These are phyloP conservation scores for Cryptomeria japonica DNA, from an alignment of 75 land plant species.

Conservation along the genomic window DNA sequence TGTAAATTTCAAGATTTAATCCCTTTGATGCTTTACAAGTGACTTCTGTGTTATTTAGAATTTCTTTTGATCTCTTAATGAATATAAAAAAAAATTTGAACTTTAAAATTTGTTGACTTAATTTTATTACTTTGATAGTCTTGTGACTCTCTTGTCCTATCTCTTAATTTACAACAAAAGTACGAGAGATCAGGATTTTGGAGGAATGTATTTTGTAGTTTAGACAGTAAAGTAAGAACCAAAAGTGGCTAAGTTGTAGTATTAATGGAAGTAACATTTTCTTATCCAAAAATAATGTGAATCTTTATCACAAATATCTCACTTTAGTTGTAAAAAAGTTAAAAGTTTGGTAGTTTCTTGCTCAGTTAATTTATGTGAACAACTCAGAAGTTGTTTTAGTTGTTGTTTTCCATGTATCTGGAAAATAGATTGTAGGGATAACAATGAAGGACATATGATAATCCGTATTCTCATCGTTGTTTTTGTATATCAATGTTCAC, in stretches of 20 bases:
- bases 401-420: conserved; percentile 76
- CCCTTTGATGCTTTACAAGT: conserved; percentile 95
- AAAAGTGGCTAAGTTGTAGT: neutral
- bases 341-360: neutral
- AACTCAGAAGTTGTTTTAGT: conserved; percentile 74
- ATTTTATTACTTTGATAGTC: neutral
- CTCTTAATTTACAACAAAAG: conserved; percentile 42
- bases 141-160: neutral
- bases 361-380: conserved; percentile 9
- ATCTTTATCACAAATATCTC: neutral
- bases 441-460: conserved; percentile 68
- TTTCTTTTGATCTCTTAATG: neutral
- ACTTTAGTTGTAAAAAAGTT: neutral
- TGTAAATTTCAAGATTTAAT: conserved; percentile 70
- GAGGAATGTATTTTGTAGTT: conserved; percentile 84
- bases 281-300: neutral
- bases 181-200: conserved; percentile 75
- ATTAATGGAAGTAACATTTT: neutral
- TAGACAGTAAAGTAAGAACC: conserved; percentile 73
- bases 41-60: neutral
- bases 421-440: conserved; percentile 54
- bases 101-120: neutral
- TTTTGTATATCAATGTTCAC: neutral
- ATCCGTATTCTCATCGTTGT: neutral
- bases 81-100: neutral